A percentile compares a stretch with the other conserved stretches of the same genome.
Conservation (phyloP, 2,329 filamentous ascomycete species). For the Claviceps lovelessii region DNA sequence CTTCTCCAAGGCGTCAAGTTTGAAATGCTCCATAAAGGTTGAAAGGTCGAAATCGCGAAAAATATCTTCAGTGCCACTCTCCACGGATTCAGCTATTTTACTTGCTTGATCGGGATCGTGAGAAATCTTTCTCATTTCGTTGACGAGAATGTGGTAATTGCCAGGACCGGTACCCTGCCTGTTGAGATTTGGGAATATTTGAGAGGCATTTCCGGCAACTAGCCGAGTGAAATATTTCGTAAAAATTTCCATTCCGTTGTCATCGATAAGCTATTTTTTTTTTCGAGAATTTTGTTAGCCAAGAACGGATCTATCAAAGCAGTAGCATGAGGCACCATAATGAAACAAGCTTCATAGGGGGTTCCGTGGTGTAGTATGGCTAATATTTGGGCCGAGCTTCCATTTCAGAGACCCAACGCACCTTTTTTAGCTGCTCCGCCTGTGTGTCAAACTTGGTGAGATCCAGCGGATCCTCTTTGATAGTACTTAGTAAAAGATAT, state of each 20-base stretch:
- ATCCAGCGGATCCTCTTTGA: constrained; percentile 77
- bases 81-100: constrained; percentile 87
- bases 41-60: constrained; percentile 95
- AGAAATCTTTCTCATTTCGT: constrained; percentile 76
- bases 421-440: constrained; percentile 82
- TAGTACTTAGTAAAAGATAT: constrained; percentile 81
- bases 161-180: constrained; percentile 61
- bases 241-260: constrained; percentile 98
- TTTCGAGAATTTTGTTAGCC: constrained; percentile 9
- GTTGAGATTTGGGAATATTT: constrained; percentile 73
- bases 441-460: constrained; percentile 85
- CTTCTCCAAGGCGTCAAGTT: constrained; percentile 76
- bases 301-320: neutral
- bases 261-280: constrained; percentile 64
- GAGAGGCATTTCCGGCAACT: constrained; percentile 75
- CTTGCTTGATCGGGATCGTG: constrained; percentile 68
- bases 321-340: neutral
- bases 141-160: constrained; percentile 68
- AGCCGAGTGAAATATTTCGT: constrained; percentile 90
- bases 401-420: constrained; percentile 26
- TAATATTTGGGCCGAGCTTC: neutral
- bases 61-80: constrained; percentile 78
- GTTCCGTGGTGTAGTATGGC: neutral
- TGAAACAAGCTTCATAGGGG: neutral
- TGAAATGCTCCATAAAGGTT: constrained; percentile 91